Percentiles rank a stretch among this genome's conserved stretches.
phyloP scores from a whole-genome alignment of 306 rosid genomes.

The Malus orientalis region DNA sequence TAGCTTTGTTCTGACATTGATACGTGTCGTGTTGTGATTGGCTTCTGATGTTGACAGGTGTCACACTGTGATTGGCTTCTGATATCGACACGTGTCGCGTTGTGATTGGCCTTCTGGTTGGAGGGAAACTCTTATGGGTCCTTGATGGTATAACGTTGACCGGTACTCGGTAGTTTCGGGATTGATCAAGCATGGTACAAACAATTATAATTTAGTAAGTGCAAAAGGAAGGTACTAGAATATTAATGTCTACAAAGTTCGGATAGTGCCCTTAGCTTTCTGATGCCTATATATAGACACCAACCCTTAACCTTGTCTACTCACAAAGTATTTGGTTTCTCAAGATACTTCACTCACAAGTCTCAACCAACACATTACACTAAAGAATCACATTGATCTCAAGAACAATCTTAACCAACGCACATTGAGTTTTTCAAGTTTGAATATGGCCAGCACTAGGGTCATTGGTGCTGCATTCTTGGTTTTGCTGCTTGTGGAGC shows the following conservation, averaged over 20 bases:
- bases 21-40: no score
- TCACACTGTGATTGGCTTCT: no score
- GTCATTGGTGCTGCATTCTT: conserved; percentile 40
- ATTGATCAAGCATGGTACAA: no score
- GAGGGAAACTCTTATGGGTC: no score
- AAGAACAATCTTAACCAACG: not conserved
- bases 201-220: not conserved
- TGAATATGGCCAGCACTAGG: conserved; percentile 45
- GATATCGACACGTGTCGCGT: no score
- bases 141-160: no score
- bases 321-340: conserved; percentile 4
- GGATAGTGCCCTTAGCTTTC: not conserved
- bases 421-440: conserved; percentile 11
- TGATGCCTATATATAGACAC: conserved; percentile 47
- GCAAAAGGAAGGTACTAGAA: conserved; percentile 44
- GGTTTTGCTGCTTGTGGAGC: conserved; percentile 50
- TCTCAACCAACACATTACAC: not conserved
- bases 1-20: no score
- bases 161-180: no score
- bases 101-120: no score
- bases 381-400: not conserved
- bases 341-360: not conserved
- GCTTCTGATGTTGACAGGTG: no score
- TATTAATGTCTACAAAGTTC: not conserved
- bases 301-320: conserved; percentile 12